Conservation (phyloP, 768 basidiomycete species). For the Agrocybe praecox region DNA sequence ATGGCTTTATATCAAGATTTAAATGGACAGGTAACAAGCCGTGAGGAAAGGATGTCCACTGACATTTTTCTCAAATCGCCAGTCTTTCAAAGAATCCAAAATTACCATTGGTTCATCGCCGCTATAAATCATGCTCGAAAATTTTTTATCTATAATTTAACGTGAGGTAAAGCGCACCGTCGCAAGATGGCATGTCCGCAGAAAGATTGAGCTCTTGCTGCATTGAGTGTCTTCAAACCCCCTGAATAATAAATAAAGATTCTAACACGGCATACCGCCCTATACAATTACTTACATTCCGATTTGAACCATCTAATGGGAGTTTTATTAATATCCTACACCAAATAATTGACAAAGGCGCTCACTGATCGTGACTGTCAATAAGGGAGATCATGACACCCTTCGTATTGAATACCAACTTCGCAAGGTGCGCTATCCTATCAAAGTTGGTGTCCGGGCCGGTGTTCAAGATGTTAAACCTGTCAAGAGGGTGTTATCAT, state of each 20-base stretch:
- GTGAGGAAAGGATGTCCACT: constrained; percentile 22
- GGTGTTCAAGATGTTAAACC: constrained; percentile 91
- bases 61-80: constrained; percentile 88
- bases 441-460: constrained; percentile 90
- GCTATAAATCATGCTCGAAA: constrained; percentile 33
- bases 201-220: constrained; percentile 66
- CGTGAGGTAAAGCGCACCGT: constrained; percentile 45
- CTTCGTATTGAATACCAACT: constrained; percentile 90
- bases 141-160: constrained; percentile 2
- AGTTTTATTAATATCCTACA: not conserved
- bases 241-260: constrained; percentile 31
- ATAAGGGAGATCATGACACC: constrained; percentile 81
- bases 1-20: constrained; percentile 48
- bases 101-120: constrained; percentile 89
- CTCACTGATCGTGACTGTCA: constrained; percentile 85
- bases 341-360: not conserved
- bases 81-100: constrained; percentile 77
- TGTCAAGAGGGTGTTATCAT: constrained; percentile 23
- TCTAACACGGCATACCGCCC: not conserved
- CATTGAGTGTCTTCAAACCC: constrained; percentile 42
- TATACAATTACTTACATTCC: constrained; percentile 56
- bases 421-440: constrained; percentile 89
- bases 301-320: constrained; percentile 82
- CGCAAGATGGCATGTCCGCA: constrained; percentile 85
- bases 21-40: not conserved